Base-by-base conservation (phyloP, 192 early-diverging fungal genomes). In the Coemansia sp. region DNA sequence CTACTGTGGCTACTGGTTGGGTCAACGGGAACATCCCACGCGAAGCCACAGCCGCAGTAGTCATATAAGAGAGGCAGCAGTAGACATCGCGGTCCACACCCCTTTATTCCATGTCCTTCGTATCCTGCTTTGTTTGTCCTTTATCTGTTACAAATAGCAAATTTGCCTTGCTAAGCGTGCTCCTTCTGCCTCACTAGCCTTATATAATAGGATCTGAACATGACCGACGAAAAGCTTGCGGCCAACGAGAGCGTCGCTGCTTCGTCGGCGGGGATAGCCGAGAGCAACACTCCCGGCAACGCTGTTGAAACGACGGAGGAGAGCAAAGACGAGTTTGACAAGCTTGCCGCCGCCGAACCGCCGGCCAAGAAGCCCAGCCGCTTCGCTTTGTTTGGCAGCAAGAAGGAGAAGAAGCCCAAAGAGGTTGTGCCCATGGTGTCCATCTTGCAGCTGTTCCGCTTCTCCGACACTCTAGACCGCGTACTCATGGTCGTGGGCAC, bases 391-490 rank as follows among this genome's bases (percentile, higher is more conserved):
- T 41, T 32, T 31, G 53, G 53, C 15, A 40, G 59, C 38, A 59
- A 63, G n/a, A 58, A 57, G 37, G 56, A 65, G 8, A 61, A 56
- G 58, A 43, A 49, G 46, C 56, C 19, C 46, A 82, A 83, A 41
- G 64, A 82, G 17, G 82, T 82, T 47, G 47, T 77, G 56, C 84
- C 86, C 4, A 40, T 79, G 46, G 79, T 93, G 3, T 68, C 87
- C 4, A 67, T 90, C 32, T 25, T 84, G 17, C 68, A 88, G 70
- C 78, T 96, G 14, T 94, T 87, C 63, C 86, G 89, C 20, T 96
- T 90, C 67, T 87, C 91, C 1, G 84, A 88, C 31, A 40, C 71
- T 1, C 38, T 65, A 3, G 92, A 94, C 76, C 82, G 70, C 63
- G 9, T 79, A 14, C 77, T 89, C 63, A 84, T 93, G 59, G 46